These are phyloP conservation scores for Artemisia annua DNA, from an alignment of 129 eudicot genomes.

Conservation along the genomic window DNA sequence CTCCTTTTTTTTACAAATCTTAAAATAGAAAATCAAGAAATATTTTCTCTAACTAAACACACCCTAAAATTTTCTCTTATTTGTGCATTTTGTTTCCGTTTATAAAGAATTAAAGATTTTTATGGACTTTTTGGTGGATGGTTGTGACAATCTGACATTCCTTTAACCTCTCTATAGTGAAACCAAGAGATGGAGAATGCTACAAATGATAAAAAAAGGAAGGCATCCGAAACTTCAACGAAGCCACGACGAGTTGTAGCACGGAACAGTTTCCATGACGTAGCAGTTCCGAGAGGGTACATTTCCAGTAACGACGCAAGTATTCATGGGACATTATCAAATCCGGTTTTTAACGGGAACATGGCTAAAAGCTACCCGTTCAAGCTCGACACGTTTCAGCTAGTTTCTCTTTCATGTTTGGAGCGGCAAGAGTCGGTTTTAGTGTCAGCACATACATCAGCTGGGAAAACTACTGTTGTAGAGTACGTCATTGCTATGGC, in stretches of 20 bases:
- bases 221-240: slow-evolving; percentile 39
- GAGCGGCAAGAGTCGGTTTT: slow-evolving; percentile 92
- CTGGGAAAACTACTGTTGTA: slow-evolving; percentile 97
- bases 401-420: slow-evolving; percentile 81
- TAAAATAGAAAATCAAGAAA: no score
- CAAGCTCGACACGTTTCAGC: slow-evolving; percentile 85
- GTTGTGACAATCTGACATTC: slow-evolving; percentile 4
- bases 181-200: slow-evolving; percentile 48
- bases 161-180: background rate
- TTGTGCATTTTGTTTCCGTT: background rate
- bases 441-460: slow-evolving; percentile 97
- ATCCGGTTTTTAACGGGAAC: slow-evolving; percentile 63
- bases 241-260: slow-evolving; percentile 48
- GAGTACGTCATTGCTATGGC: slow-evolving; percentile 98
- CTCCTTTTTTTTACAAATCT: no score
- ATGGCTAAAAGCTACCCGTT: slow-evolving; percentile 80
- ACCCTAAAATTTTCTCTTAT: no score
- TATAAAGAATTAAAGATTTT: background rate
- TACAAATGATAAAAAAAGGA: slow-evolving; percentile 67
- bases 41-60: no score
- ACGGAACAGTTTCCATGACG: slow-evolving; percentile 89
- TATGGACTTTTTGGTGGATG: no score
- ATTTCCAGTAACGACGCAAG: slow-evolving; percentile 50
- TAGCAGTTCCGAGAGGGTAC: slow-evolving; percentile 87
- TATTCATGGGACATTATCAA: slow-evolving; percentile 73